Conservation (phyloP, 345 rosid species). For the Eucalyptus leucophloia region DNA sequence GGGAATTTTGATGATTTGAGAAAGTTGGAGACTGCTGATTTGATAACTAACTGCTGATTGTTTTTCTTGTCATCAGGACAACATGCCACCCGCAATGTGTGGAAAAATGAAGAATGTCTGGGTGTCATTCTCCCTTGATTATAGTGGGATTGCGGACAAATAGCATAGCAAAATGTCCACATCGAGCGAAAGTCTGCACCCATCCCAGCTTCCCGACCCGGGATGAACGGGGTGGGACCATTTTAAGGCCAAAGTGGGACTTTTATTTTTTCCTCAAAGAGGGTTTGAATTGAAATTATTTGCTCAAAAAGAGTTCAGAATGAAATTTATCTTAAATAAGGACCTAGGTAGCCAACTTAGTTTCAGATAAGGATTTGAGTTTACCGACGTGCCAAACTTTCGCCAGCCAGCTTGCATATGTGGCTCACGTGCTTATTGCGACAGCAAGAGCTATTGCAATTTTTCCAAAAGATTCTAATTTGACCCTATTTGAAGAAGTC, state of each 20-base stretch:
- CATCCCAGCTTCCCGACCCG: neutral
- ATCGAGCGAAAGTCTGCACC: neutral
- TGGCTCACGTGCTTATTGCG: neutral
- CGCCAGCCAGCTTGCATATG: fast-evolving
- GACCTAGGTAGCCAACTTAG: neutral
- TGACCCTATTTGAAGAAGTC: neutral
- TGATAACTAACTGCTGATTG: neutral
- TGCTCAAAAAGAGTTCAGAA: neutral
- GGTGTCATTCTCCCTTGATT: neutral
- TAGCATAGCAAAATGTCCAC: neutral
- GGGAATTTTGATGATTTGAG: neutral
- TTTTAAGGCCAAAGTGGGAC: neutral
- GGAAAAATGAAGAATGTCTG: neutral
- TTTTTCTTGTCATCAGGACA: neutral
- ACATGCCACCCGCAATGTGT: neutral
- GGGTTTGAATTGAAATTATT: neutral
- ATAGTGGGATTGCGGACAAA: neutral
- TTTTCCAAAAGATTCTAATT: neutral
- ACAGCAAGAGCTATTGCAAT: neutral
- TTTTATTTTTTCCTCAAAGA: neutral
- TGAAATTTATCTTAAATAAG: neutral
- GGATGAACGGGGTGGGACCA: neutral
- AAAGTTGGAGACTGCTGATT: neutral
- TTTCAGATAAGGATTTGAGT: neutral
- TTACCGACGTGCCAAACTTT: neutral